phyloP scores from a whole-genome alignment of 176 grass and related monocot species.

The Phragmites australis region DNA sequence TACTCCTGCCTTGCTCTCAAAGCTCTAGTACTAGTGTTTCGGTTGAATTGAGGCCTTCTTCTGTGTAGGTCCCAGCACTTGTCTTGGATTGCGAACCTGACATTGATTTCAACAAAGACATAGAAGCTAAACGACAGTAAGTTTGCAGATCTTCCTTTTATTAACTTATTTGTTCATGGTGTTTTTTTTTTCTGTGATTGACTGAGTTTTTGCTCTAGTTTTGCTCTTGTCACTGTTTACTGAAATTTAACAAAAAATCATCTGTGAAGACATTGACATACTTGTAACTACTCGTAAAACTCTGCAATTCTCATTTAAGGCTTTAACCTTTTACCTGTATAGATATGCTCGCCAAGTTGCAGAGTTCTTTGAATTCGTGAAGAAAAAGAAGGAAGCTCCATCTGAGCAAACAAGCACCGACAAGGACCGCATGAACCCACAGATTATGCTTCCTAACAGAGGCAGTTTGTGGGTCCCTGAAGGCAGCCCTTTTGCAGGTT shows the following conservation, averaged over 20 bases:
- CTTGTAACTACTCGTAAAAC: background rate
- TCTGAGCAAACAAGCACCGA: conserved; percentile 38
- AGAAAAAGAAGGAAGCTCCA: conserved; percentile 81
- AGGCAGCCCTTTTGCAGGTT: conserved; percentile 39
- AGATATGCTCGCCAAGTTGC: conserved; percentile 94
- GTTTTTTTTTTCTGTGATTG: background rate
- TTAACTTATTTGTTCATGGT: background rate
- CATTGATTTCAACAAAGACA: conserved; percentile 93
- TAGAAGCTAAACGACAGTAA: conserved; percentile 81
- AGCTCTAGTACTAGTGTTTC: background rate
- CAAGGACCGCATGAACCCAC: conserved; percentile 37
- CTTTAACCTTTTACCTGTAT: background rate
- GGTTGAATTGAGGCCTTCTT: conserved; percentile 8
- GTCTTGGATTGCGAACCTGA: conserved; percentile 94
- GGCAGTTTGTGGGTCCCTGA: conserved; percentile 60
- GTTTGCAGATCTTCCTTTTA: conserved; percentile 28
- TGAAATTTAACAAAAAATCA: background rate
- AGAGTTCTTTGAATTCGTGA: conserved; percentile 97
- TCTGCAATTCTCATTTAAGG: background rate
- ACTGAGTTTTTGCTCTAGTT: background rate
- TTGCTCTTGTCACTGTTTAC: background rate
- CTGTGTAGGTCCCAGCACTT: conserved; percentile 81
- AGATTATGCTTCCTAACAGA: conserved; percentile 61
- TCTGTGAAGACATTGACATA: background rate
- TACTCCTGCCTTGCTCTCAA: background rate